Conservation (phyloP, 495 filamentous ascomycete species). For the Pyronema omphalodes region DNA sequence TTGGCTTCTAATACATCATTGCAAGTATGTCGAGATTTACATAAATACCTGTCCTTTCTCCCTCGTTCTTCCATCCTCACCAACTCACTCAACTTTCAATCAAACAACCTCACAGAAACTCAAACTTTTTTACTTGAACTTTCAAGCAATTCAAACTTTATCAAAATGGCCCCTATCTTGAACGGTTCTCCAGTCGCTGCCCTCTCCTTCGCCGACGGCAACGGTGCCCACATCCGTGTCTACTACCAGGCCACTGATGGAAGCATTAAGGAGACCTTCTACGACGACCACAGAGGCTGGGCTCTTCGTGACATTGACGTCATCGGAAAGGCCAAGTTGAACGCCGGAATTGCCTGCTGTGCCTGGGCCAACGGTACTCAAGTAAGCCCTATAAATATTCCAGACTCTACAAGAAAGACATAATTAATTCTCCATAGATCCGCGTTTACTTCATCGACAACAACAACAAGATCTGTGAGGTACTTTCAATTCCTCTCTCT, state of each 20-base stretch:
- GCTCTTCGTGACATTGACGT: neutral
- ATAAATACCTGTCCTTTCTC: too few species aligned
- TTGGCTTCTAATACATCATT: too few species aligned
- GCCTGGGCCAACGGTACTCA: slow-evolving; percentile 6
- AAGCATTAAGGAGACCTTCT: slow-evolving; percentile 4
- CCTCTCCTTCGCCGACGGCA: neutral
- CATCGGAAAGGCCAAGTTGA: slow-evolving; percentile 7
- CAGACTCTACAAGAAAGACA: neutral
- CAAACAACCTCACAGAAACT: too few species aligned
- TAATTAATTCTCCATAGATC: neutral
- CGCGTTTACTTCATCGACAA: slow-evolving; percentile 7
- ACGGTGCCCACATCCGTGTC: slow-evolving; percentile 7
- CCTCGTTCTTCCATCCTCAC: too few species aligned
- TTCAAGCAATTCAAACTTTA: too few species aligned
- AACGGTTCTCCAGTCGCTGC: slow-evolving; percentile 4
- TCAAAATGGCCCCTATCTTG: too few species aligned
- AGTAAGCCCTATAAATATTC: slow-evolving; percentile 1
- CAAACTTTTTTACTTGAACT: too few species aligned
- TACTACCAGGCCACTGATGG: slow-evolving; percentile 6
- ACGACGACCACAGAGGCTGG: slow-evolving; percentile 5
- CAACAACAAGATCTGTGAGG: too few species aligned
- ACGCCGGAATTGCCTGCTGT: slow-evolving; percentile 7
- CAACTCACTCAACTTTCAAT: too few species aligned
- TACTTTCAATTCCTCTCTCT: too few species aligned
- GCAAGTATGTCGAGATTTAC: too few species aligned